Conservation (phyloP, 768 basidiomycete genomes). For the Phylloporus scabripes region DNA sequence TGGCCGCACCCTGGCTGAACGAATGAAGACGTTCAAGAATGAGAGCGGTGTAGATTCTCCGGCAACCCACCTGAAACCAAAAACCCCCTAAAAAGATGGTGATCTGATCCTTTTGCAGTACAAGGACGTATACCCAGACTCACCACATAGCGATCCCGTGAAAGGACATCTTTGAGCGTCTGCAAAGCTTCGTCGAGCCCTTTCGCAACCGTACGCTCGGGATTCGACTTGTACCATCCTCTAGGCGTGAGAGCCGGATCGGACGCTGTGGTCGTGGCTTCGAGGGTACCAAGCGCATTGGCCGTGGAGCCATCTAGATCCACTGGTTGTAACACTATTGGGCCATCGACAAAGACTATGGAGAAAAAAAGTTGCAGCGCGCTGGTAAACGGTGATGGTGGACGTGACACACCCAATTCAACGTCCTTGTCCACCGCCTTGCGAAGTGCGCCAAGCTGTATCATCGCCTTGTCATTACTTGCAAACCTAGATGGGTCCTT, state of each 20-base stretch:
- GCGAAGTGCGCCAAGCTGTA: conserved; percentile 64
- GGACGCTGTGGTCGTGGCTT: conserved; percentile 26
- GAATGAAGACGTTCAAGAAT: conserved; percentile 2
- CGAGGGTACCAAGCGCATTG: conserved; percentile 36
- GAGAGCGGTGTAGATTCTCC: background rate
- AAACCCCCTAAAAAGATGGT: conserved; percentile 51
- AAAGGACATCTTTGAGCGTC: conserved; percentile 51
- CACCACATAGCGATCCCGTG: conserved; percentile 61
- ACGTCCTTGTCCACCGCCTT: conserved; percentile 61
- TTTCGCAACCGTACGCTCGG: conserved; percentile 42
- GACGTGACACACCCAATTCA: conserved; percentile 49
- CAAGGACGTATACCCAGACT: conserved; percentile 12
- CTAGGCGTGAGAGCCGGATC: conserved; percentile 56
- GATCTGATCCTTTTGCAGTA: background rate
- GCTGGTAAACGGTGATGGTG: background rate
- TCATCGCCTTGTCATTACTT: background rate
- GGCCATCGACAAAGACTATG: conserved; percentile 71
- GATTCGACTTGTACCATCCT: conserved; percentile 66
- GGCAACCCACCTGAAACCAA: conserved; percentile 64
- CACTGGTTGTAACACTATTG: conserved; percentile 58
- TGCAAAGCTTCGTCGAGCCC: conserved; percentile 58
- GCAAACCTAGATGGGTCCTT: background rate
- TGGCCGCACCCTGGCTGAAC: conserved; percentile 67
- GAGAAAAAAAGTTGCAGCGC: background rate
- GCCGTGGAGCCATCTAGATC: conserved; percentile 42